A percentile compares a stretch with the other conserved stretches of the same genome.
Evolutionary conservation across 176 grass and related monocot genomes (phyloP).

Genomic region (Elymus sibiricus): DNA sequence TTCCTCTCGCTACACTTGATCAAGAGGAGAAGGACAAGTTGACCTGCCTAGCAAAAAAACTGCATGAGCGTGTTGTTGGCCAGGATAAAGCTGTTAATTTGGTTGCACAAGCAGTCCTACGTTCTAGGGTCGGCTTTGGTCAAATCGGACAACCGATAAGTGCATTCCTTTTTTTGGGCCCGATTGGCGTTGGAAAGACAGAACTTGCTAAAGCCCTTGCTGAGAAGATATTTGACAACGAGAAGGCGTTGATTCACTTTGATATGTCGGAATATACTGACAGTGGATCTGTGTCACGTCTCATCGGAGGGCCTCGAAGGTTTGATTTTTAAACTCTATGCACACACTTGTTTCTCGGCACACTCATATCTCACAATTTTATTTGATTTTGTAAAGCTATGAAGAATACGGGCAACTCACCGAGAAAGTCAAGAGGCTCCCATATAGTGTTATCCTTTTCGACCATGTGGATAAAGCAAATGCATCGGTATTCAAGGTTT

Average conservation of each 20-base stretch:
- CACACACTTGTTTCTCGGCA: not conserved
- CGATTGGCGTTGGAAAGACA: constrained; percentile 53
- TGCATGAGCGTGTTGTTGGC: constrained; percentile 32
- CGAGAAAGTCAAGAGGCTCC: not conserved
- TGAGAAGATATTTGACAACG: constrained; percentile 13
- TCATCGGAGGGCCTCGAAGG: constrained; percentile 40
- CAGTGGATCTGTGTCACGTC: not conserved
- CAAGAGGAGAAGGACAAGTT: constrained; percentile 28
- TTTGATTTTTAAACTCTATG: not conserved
- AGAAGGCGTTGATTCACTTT: constrained; percentile 30
- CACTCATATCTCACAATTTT: not conserved
- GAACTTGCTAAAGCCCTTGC: constrained; percentile 51
- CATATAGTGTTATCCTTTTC: not conserved
- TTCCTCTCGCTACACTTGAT: constrained; percentile 30
- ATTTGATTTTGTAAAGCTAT: not conserved
- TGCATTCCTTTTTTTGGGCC: constrained; percentile 35
- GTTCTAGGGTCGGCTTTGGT: constrained; percentile 26
- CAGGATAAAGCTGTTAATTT: constrained; percentile 33
- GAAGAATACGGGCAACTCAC: not conserved
- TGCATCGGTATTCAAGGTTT: not conserved
- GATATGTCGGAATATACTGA: constrained; percentile 45
- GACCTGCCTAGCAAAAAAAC: constrained; percentile 1
- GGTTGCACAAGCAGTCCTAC: constrained; percentile 25
- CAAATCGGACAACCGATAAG: not conserved
- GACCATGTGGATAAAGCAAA: not conserved